Conservation (phyloP, 1,139 yeast genomes). For the Blastobotrys buckinghamii region DNA sequence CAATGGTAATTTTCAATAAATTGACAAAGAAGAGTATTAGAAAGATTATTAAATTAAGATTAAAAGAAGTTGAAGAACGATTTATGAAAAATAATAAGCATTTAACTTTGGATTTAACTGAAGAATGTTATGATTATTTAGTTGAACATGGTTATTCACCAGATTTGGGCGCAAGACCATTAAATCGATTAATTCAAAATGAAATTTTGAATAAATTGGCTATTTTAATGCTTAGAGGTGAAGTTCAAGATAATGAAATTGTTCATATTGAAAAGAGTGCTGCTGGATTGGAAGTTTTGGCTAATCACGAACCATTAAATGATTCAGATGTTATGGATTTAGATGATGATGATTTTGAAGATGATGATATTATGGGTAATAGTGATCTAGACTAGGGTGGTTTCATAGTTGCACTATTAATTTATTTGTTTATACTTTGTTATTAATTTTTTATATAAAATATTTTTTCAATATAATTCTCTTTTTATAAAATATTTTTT, state of each 20-base stretch:
- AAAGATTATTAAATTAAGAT: conserved; percentile 81
- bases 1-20: conserved; percentile 87
- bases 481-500: too few relatives aligned
- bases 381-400: conserved; percentile 12
- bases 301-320: conserved; percentile 68
- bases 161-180: conserved; percentile 96
- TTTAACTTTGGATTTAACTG: conserved; percentile 61
- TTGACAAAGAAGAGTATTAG: conserved; percentile 86
- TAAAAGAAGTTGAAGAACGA: conserved; percentile 77
- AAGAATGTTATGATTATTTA: conserved; percentile 72
- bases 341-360: conserved; percentile 46
- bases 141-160: conserved; percentile 75
- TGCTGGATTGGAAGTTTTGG: conserved; percentile 65
- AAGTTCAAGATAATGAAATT: conserved; percentile 78
- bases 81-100: conserved; percentile 79
- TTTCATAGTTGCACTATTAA: not conserved
- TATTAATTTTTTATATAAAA: not conserved
- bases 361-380: conserved; percentile 12
- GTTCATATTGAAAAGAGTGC: conserved; percentile 60
- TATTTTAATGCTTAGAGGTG: conserved; percentile 78
- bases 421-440: not conserved
- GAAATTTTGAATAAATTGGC: conserved; percentile 87
- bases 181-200: conserved; percentile 86
- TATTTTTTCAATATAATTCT: too few relatives aligned
- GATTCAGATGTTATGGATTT: conserved; percentile 56